phyloP scores from a whole-genome alignment of 768 basidiomycete species.

The Mrakia blollopis region DNA sequence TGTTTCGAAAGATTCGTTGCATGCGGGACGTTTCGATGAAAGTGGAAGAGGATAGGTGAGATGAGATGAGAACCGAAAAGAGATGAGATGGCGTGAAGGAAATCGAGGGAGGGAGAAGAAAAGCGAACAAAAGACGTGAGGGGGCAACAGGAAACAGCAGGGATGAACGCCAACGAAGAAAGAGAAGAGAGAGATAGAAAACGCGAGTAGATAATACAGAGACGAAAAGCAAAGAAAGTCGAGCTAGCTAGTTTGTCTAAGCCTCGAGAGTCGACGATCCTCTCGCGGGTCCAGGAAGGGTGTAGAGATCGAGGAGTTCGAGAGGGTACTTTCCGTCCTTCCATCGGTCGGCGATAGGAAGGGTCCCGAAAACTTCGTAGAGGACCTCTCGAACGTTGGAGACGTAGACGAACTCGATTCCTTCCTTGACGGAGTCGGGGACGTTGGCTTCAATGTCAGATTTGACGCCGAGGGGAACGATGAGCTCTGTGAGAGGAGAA shows the following conservation, averaged over 20 bases:
- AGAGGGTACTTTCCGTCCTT: conserved; percentile 29
- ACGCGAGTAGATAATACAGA: neutral
- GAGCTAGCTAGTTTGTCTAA: neutral
- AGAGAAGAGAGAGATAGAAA: neutral
- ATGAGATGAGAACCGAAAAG: neutral
- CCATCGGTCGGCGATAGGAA: conserved; percentile 23
- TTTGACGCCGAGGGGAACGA: conserved; percentile 61
- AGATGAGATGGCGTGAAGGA: neutral
- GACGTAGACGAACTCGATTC: conserved; percentile 91
- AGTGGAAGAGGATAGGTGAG: too few relatives aligned
- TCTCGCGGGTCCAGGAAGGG: neutral
- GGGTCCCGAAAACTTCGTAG: conserved; percentile 29
- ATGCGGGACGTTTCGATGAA: too few relatives aligned
- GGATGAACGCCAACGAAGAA: neutral
- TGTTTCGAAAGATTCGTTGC: too few relatives aligned
- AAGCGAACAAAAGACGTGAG: neutral
- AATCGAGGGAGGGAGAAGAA: neutral
- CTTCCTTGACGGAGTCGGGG: conserved; percentile 88
- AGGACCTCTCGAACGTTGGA: conserved; percentile 81
- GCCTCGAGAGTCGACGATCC: neutral
- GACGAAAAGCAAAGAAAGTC: neutral
- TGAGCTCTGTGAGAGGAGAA: conserved; percentile 39
- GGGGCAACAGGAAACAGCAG: neutral
- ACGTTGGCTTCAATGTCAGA: conserved; percentile 98
- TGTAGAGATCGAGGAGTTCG: conserved; percentile 25